phyloP scores from a whole-genome alignment of 2,329 filamentous ascomycete species.

The Dothidotthia symphoricarpi region DNA sequence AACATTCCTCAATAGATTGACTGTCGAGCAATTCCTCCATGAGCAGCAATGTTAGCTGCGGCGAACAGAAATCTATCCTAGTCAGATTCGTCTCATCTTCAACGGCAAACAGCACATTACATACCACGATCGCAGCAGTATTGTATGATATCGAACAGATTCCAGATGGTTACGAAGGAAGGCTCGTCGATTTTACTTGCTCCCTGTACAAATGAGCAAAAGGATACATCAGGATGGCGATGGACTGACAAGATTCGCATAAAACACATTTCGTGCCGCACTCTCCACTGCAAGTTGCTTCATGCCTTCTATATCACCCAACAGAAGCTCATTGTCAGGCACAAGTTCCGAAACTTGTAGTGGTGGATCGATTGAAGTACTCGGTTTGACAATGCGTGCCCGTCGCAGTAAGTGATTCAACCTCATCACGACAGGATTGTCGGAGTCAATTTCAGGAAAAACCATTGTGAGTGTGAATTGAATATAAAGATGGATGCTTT shows the following conservation, averaged over 20 bases:
- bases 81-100: slow-evolving; percentile 5
- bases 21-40: slow-evolving; percentile 95
- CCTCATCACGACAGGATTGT: slow-evolving; percentile 30
- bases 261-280: slow-evolving; percentile 77
- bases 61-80: slow-evolving; percentile 60
- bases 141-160: slow-evolving; percentile 86
- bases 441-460: slow-evolving; percentile 21
- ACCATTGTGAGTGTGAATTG: slow-evolving; percentile 27
- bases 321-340: slow-evolving; percentile 27
- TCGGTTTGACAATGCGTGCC: slow-evolving; percentile 43
- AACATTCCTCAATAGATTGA: slow-evolving; percentile 88
- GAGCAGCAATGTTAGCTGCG: slow-evolving; percentile 81
- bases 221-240: not conserved
- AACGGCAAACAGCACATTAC: slow-evolving; percentile 45
- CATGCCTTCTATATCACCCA: slow-evolving; percentile 24
- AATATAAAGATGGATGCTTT: not conserved
- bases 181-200: slow-evolving; percentile 73
- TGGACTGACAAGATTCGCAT: slow-evolving; percentile 67
- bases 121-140: slow-evolving; percentile 79
- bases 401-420: slow-evolving; percentile 44
- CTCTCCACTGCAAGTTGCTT: slow-evolving; percentile 74
- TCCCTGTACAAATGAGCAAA: slow-evolving; percentile 53
- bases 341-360: slow-evolving; percentile 44
- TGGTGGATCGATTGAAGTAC: slow-evolving; percentile 46
- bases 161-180: slow-evolving; percentile 83